These are phyloP conservation scores for Xylaria sp. DNA, from an alignment of 2,329 filamentous ascomycete species.

Conservation along the genomic window DNA sequence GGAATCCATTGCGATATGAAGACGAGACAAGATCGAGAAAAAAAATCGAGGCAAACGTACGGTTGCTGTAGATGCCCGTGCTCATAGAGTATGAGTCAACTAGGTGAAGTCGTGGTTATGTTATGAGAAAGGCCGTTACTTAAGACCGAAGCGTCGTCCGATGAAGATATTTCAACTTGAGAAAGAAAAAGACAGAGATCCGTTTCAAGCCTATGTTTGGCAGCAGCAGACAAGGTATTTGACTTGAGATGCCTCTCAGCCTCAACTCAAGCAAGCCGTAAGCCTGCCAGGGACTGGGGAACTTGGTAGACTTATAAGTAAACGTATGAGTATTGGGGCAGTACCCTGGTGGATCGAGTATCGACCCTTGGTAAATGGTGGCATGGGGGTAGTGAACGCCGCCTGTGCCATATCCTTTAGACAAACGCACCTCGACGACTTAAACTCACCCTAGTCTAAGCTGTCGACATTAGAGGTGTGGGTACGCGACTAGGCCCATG, in stretches of 20 bases:
- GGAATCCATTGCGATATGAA: conserved; percentile 45
- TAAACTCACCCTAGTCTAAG: conserved; percentile 39
- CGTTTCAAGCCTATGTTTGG: conserved; percentile 42
- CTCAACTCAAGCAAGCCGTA: conserved; percentile 43
- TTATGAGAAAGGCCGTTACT: conserved; percentile 16
- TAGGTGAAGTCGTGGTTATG: conserved; percentile 27
- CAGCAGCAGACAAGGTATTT: conserved; percentile 40
- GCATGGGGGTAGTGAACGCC: conserved; percentile 41
- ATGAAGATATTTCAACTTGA: conserved; percentile 38
- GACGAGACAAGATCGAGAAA: conserved; percentile 40
- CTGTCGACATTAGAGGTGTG: conserved; percentile 27
- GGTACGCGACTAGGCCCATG: conserved; percentile 30
- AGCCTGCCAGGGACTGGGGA: conserved; percentile 39
- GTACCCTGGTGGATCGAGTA: conserved; percentile 37
- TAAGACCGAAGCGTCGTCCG: conserved; percentile 32
- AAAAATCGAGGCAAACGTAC: conserved; percentile 45
- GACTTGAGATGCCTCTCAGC: conserved; percentile 45
- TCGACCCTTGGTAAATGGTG: conserved; percentile 26
- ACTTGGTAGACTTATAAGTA: conserved; percentile 45
- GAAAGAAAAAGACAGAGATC: conserved; percentile 34
- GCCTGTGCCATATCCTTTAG: conserved; percentile 41
- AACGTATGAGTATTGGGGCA: conserved; percentile 34
- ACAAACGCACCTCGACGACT: conserved; percentile 36
- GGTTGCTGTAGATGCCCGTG: conserved; percentile 22
- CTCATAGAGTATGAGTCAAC: conserved; percentile 11